Percentiles rank a stretch among this genome's conserved stretches.
phyloP scores from a whole-genome alignment of 169 alveolate genomes.

The Eimeria sp. region DNA sequence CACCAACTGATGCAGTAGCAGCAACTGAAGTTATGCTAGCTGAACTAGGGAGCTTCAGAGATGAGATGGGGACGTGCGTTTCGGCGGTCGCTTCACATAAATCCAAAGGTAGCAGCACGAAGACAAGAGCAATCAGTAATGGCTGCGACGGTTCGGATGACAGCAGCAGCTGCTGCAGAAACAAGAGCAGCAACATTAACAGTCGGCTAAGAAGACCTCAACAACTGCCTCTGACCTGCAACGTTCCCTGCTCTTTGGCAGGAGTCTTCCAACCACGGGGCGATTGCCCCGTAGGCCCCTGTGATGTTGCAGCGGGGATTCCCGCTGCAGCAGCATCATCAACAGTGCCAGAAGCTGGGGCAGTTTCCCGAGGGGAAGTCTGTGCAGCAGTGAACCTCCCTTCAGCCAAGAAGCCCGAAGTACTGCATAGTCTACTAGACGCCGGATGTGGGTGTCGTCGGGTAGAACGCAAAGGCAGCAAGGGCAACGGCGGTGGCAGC shows the following conservation, averaged over 20 bases:
- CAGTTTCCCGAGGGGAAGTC: background rate
- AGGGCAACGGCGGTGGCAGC: background rate
- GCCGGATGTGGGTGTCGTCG: background rate
- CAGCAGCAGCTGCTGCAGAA: background rate
- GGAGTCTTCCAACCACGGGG: background rate
- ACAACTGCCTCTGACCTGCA: background rate
- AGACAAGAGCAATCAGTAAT: background rate
- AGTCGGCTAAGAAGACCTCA: slow-evolving; percentile 13
- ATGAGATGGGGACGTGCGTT: background rate
- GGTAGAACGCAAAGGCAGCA: background rate
- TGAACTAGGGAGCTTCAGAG: background rate
- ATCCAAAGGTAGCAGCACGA: background rate
- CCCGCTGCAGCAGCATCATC: background rate
- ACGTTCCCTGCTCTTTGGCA: background rate
- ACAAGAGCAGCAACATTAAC: background rate
- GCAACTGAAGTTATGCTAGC: background rate
- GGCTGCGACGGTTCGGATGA: slow-evolving; percentile 9
- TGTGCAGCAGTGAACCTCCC: background rate
- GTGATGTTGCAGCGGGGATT: background rate
- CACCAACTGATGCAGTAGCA: background rate
- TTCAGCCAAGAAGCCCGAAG: background rate
- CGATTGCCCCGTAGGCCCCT: background rate
- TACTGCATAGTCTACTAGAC: background rate
- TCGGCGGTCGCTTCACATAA: background rate
- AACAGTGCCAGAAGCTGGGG: slow-evolving; percentile 7